Percentiles rank a stretch among this genome's conserved stretches.
These are phyloP conservation scores for Alternaria solani DNA, from an alignment of 2,329 filamentous ascomycete genomes.

Conservation along the genomic window DNA sequence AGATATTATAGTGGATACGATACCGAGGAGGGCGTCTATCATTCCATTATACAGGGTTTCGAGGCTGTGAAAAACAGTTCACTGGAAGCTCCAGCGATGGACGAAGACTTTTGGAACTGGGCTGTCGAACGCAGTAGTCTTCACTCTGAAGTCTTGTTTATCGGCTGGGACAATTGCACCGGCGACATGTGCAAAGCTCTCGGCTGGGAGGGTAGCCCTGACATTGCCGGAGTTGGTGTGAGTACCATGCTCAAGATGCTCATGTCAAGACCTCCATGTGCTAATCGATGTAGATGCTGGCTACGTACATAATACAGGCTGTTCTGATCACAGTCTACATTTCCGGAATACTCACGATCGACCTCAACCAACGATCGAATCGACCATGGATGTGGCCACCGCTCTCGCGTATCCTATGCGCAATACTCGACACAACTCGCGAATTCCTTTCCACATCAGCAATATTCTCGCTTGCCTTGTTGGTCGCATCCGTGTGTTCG, in stretches of 20 bases:
- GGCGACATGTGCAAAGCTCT: no score
- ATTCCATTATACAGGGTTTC: no score
- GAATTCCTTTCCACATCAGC: neutral
- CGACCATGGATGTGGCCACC: no score
- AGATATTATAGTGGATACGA: neutral
- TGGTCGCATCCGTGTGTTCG: neutral
- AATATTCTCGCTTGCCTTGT: neutral
- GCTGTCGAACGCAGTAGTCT: no score
- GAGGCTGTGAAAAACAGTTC: no score
- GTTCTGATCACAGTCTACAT: neutral
- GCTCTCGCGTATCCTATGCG: no score
- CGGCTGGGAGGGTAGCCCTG: neutral
- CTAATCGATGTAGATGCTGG: neutral
- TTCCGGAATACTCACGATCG: neutral
- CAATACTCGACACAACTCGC: neutral
- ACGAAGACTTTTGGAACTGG: no score
- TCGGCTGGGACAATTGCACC: no score
- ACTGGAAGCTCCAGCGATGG: no score
- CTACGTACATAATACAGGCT: conserved; percentile 1
- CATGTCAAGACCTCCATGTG: neutral
- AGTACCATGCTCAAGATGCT: neutral
- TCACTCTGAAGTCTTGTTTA: no score
- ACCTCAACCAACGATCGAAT: neutral
- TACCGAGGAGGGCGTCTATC: no score
- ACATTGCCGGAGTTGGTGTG: neutral